These are phyloP conservation scores for Populus hybrid DNA, from an alignment of 441 rosid species.

Conservation along the genomic window DNA sequence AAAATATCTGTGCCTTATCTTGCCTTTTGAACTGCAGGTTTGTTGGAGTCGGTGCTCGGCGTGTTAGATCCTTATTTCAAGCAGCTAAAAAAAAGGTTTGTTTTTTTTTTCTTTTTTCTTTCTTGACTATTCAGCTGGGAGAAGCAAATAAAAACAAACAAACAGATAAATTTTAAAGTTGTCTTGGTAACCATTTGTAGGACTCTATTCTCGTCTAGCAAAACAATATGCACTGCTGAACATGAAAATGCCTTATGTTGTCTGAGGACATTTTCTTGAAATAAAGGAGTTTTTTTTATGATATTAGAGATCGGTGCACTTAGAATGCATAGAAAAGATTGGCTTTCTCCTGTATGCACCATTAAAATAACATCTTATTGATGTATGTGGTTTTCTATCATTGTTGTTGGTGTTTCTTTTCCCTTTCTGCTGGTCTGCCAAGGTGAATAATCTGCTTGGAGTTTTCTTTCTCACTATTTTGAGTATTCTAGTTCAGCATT, in stretches of 20 bases:
- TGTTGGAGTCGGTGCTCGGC: constrained; percentile 98
- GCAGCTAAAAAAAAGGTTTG: constrained; percentile 95
- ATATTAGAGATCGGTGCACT: neutral
- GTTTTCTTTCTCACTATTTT: neutral
- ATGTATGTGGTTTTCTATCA: neutral
- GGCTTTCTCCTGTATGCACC: neutral
- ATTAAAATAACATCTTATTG: neutral
- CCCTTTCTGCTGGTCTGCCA: neutral
- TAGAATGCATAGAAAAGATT: neutral
- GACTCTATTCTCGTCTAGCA: neutral
- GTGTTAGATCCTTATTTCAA: constrained; percentile 95
- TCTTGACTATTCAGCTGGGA: neutral
- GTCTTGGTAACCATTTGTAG: neutral
- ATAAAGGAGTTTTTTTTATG: neutral
- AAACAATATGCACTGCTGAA: neutral
- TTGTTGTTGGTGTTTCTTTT: neutral
- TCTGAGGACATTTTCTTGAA: neutral
- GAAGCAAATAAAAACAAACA: neutral
- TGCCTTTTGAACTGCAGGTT: constrained; percentile 54
- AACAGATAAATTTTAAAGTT: neutral
- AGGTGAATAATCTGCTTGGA: neutral
- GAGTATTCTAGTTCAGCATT: neutral
- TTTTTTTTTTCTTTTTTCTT: constrained; percentile 1
- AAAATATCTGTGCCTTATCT: constrained; percentile 3
- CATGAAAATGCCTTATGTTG: neutral